Percentiles rank a stretch among this genome's conserved stretches.
Evolutionary conservation across 305 asterid species (phyloP).

Genomic region (Fraxinus angustifolia): DNA sequence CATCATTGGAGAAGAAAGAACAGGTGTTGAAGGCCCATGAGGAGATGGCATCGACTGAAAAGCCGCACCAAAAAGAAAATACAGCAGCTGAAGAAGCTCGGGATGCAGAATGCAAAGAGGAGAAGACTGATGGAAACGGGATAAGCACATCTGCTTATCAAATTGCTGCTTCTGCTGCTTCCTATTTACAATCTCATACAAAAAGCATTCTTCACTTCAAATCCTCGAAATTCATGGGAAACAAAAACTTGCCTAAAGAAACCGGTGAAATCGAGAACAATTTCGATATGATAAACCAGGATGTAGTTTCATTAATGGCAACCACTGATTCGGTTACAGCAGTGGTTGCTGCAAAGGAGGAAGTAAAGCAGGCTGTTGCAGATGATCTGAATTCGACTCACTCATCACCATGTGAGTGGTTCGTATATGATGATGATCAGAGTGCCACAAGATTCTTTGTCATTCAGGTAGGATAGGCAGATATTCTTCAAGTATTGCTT

Average conservation of each 20-base stretch:
- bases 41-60: conserved; percentile 39
- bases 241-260: conserved; percentile 24
- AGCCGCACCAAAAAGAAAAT: conserved; percentile 23
- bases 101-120: conserved; percentile 24
- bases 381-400: conserved; percentile 71
- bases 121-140: conserved; percentile 30
- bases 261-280: background rate
- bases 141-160: conserved; percentile 67
- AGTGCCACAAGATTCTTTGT: conserved; percentile 75
- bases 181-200: conserved; percentile 81
- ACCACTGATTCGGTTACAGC: conserved; percentile 90
- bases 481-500: background rate
- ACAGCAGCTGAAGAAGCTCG: conserved; percentile 25
- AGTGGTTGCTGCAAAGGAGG: conserved; percentile 96
- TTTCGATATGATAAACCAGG: conserved; percentile 39
- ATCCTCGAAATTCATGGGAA: conserved; percentile 31
- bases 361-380: conserved; percentile 96
- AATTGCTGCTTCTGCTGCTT: conserved; percentile 92
- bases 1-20: conserved; percentile 85
- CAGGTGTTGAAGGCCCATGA: conserved; percentile 46
- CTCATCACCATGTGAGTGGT: conserved; percentile 95
- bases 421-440: conserved; percentile 78
- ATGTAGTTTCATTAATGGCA: conserved; percentile 70
- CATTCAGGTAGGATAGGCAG: conserved; percentile 57
- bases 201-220: conserved; percentile 62